Base-by-base conservation (phyloP, 129 eudicot species). In the Erigeron canadensis region DNA sequence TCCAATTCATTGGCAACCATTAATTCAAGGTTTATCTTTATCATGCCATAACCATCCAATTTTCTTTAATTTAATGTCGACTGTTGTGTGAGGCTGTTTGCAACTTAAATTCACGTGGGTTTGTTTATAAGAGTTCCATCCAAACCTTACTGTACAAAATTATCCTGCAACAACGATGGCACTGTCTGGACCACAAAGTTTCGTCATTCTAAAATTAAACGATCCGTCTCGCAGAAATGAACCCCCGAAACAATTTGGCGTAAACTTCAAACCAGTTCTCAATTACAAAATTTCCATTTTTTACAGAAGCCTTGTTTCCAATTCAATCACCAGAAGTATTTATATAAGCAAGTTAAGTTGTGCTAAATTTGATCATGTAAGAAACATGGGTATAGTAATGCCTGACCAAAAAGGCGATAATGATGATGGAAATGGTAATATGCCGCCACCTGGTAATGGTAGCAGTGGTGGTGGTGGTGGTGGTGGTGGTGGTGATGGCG, bases 361-460 rank as follows among this genome's bases (percentile, higher is more conserved):
- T 37, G 72, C 76, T 7, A 68, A 71, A 62, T 50, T 80, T 8
- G 80, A 83, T 45, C 51, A 12, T 44, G 40, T 61, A 47, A 75
- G 69, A 8, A 83, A 65, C 42, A 69, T 41, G 40, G 63, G 56
- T 34, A 63, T 48, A 1, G 83, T 18, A 13, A 65, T 64, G 47
- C 40, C 73, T 15, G 83, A 75, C 19, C 45, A 38, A 15, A 88
- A 76, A 60, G 69, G 34, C 3, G 34, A 44, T 43, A 84, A 74
- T 34, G 89, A 76, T 61, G 70, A 44, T 34, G 75, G 80, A 8
- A 76, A 63, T 17, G 85, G 81, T 69, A 74, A 76, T 67, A n/a
- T 8, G 69, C 57, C 60, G 45, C 82, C 82, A 8, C 81, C 81
- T 48, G 88, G 81, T 22, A 86, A 70, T 10, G 96, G 81, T 39